Evolutionary conservation across 164 flowering plant genomes (phyloP).

Genomic region (Amborella trichopoda): DNA sequence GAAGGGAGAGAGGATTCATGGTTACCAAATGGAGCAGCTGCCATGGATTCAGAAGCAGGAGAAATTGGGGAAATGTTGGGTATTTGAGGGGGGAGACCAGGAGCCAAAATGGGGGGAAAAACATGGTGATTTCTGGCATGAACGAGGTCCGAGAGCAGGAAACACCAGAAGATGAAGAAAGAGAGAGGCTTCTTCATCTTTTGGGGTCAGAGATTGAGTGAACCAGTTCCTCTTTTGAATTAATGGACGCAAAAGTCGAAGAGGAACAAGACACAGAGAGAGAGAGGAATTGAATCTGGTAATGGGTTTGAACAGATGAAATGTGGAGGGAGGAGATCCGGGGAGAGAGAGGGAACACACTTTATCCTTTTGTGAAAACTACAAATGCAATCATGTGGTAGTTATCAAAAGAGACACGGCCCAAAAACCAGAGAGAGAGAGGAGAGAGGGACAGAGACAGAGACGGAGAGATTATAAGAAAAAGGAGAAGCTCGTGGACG

Average conservation of each 20-base stretch:
- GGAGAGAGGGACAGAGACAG: too few species aligned
- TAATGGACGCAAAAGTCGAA: too few species aligned
- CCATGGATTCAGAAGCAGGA: constrained; percentile 19
- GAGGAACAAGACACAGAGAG: too few species aligned
- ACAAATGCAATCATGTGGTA: constrained; percentile 18
- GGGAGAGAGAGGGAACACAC: neutral
- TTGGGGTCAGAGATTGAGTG: too few species aligned
- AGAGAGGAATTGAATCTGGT: too few species aligned
- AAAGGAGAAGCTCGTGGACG: too few species aligned
- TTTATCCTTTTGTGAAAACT: too few species aligned
- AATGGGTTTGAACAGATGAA: too few species aligned
- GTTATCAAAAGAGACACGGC: constrained; percentile 13
- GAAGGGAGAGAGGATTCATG: neutral
- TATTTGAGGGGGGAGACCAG: constrained; percentile 10
- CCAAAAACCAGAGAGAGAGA: constrained; percentile 9
- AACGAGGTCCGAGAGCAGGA: constrained; percentile 4
- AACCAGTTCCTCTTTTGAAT: too few species aligned
- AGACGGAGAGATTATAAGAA: too few species aligned
- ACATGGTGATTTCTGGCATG: constrained; percentile 15
- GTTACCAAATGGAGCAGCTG: constrained; percentile 42
- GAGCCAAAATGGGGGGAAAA: constrained; percentile 11
- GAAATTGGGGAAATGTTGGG: constrained; percentile 9
- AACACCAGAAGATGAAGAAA: constrained; percentile 11
- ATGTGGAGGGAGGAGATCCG: too few species aligned
- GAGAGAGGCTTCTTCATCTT: neutral